Conservation (phyloP, 495 filamentous ascomycete species). For the Lophiostoma macrostomum region DNA sequence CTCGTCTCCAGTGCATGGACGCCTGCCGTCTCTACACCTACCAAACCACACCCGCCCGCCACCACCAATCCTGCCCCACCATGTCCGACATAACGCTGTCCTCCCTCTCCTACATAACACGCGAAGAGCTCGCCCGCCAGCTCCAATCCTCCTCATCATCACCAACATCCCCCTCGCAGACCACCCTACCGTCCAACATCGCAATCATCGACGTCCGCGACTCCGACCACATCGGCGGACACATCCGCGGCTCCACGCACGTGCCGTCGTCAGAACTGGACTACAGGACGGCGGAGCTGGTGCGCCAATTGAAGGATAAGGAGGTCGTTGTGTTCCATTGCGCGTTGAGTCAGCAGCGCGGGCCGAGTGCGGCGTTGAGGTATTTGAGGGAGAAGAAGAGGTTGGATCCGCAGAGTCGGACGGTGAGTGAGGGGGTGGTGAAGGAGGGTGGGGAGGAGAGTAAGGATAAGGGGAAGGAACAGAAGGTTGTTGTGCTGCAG, state of each 20-base stretch:
- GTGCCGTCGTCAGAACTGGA: conserved; percentile 72
- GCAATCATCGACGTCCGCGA: conserved; percentile 89
- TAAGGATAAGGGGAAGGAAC: conserved; percentile 43
- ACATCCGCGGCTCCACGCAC: conserved; percentile 72
- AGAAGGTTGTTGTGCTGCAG: conserved; percentile 74
- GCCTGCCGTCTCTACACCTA: conserved; percentile 20
- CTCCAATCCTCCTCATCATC: conserved; percentile 9
- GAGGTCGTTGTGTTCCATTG: conserved; percentile 92
- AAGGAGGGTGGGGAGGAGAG: conserved; percentile 47
- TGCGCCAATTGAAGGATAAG: conserved; percentile 72
- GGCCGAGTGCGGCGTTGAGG: conserved; percentile 64
- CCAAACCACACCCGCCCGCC: conserved; percentile 17
- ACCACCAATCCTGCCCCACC: not conserved
- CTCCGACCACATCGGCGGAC: conserved; percentile 87
- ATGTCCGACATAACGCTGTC: conserved; percentile 28
- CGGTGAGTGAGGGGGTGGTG: conserved; percentile 48
- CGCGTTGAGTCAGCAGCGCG: conserved; percentile 85
- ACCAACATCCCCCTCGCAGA: no score
- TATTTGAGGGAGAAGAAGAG: conserved; percentile 65
- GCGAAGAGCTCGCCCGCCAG: conserved; percentile 25
- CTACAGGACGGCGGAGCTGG: conserved; percentile 72
- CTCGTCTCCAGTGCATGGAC: conserved; percentile 13
- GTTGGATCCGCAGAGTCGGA: conserved; percentile 41
- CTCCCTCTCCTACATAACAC: conserved; percentile 14
- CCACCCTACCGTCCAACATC: conserved; percentile 40